Base-by-base conservation (phyloP, 805 yeast genomes). In the Naumovozyma castellii region DNA sequence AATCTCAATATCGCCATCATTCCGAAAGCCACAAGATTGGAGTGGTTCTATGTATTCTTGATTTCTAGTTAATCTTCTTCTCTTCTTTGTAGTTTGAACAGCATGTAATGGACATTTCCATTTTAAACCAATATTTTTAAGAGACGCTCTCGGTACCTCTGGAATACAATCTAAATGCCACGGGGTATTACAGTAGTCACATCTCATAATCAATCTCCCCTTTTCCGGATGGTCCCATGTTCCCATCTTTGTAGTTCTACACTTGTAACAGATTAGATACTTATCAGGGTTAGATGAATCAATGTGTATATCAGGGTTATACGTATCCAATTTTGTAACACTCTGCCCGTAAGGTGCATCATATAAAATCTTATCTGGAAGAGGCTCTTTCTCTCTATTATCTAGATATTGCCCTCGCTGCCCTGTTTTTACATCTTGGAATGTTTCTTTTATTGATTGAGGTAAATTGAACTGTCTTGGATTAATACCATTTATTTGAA, bases 31-130 rank as follows among this genome's bases (percentile, higher is more conserved):
- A 30, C 79, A 64, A 1, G 71, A 56, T 41, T 76, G 62, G 16
- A 66, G 61, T 3, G 83, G 80, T 41, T 80, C 83, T 5, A 78
- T 56, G 18, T 71, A 62, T 3, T 68, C 60, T 34, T 75, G 75
- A 47, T 70, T 73, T 48, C 68, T 72, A 47, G 73, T 67, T 52
- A 71, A 66, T 38, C 86, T 63, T 41, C 69, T 63, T 40, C 37
- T 46, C 45, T 36, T 49, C 51, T 8, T 34, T n/a, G 18, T 2
- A 4, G 18, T 37, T 48, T 22, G 68, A 68, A n/a, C 69, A 16
- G 76, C 75, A 63, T 86, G 97, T 49, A 83, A 80, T 2, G 96
- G 97, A 60, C 95, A 92, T 64, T 75, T 78, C 97, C 96, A 90
- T 58, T 80, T 84, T 34, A 69, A 68, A 2, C 92, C 94, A 34